These are phyloP conservation scores for Monilinia polystroma DNA, from an alignment of 2,329 filamentous ascomycete genomes.

Conservation along the genomic window DNA sequence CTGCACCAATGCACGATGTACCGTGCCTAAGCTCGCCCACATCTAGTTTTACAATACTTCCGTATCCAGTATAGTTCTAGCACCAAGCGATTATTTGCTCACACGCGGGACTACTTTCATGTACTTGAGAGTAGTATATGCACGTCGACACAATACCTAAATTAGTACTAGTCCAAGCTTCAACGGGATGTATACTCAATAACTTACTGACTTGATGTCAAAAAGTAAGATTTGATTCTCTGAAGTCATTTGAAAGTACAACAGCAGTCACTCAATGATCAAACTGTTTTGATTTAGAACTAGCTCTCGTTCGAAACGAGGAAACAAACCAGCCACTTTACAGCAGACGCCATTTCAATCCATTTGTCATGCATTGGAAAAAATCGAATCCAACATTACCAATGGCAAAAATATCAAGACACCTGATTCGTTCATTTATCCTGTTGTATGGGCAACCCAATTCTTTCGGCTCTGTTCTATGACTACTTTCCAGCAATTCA, in stretches of 20 bases:
- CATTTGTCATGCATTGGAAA: slow-evolving; percentile 15
- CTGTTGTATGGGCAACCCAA: slow-evolving; percentile 4
- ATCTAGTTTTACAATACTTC: slow-evolving; percentile 15
- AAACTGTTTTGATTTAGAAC: background rate
- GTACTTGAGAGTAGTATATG: slow-evolving; percentile 9
- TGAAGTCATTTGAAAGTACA: background rate
- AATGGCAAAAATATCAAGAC: slow-evolving; percentile 5
- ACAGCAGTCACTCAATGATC: background rate
- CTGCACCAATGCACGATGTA: slow-evolving; percentile 18
- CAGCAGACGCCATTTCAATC: slow-evolving; percentile 13
- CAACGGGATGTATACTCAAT: background rate
- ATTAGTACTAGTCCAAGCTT: background rate
- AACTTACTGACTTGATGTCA: slow-evolving; percentile 8
- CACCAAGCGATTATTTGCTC: slow-evolving; percentile 19
- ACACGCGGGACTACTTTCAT: slow-evolving; percentile 10
- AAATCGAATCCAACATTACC: slow-evolving; percentile 1
- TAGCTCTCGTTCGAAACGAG: background rate
- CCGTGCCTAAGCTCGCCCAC: slow-evolving; percentile 1
- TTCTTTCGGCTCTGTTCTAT: slow-evolving; percentile 7
- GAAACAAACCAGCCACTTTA: slow-evolving; percentile 10
- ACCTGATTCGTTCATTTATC: background rate
- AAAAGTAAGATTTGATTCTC: background rate
- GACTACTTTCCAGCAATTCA: slow-evolving; percentile 3
- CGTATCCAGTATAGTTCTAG: background rate
- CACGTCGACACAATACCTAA: slow-evolving; percentile 14